Percentiles rank a stretch among this genome's conserved stretches.
phyloP scores from a whole-genome alignment of 345 rosid species.

The Anastatica hierochuntica region DNA sequence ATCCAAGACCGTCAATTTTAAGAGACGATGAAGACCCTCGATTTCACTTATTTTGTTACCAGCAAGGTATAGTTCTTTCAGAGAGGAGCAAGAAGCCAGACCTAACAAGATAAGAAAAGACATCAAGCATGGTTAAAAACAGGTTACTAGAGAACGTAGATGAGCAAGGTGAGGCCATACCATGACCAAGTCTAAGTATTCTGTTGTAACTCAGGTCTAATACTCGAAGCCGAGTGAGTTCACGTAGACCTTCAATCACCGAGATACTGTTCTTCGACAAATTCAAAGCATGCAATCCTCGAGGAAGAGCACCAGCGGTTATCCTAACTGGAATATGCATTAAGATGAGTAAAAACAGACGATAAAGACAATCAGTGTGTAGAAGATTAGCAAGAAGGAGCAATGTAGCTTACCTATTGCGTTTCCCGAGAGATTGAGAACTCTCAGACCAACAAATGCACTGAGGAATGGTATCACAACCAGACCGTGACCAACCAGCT shows the following conservation, averaged over 20 bases:
- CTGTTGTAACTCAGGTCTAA: constrained; percentile 88
- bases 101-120: constrained; percentile 36
- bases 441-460: constrained; percentile 63
- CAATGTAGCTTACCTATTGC: constrained; percentile 49
- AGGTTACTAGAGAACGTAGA: neutral
- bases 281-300: constrained; percentile 74
- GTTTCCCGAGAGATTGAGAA: constrained; percentile 86
- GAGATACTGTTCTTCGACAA: constrained; percentile 76
- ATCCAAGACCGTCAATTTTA: constrained; percentile 73
- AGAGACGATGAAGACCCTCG: constrained; percentile 92
- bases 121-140: neutral
- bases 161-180: constrained; percentile 32
- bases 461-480: constrained; percentile 67
- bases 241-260: constrained; percentile 84
- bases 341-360: constrained; percentile 2
- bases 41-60: constrained; percentile 90
- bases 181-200: constrained; percentile 81
- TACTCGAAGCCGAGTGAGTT: constrained; percentile 82
- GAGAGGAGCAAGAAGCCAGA: constrained; percentile 84
- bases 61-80: constrained; percentile 89
- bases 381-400: constrained; percentile 9
- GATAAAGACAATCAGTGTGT: neutral
- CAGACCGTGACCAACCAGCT: constrained; percentile 66
- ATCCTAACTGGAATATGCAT: constrained; percentile 48
- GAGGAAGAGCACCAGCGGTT: constrained; percentile 83